Percentiles rank a stretch among this genome's conserved stretches.
Conservation (phyloP, 768 basidiomycete species). For the Russula virescens region DNA sequence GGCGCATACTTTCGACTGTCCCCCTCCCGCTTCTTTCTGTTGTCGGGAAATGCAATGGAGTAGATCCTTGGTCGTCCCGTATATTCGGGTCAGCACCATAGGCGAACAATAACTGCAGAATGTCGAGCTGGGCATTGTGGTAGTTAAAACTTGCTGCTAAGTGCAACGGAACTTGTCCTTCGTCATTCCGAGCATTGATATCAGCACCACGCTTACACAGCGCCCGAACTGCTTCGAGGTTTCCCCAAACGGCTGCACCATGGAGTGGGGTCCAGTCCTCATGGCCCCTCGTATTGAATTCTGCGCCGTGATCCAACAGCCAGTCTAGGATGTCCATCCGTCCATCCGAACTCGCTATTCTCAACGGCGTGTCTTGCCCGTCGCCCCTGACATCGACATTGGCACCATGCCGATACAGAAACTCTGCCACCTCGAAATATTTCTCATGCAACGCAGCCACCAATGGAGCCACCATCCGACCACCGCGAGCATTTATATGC, state of each 20-base stretch:
- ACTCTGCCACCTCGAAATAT: neutral
- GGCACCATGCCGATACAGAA: neutral
- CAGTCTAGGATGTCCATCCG: neutral
- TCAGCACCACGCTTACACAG: neutral
- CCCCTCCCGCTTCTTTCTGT: too few species aligned
- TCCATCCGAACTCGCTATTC: too few species aligned
- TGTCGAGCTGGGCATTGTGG: neutral
- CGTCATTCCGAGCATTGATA: neutral
- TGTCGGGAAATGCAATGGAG: neutral
- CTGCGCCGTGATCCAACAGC: neutral
- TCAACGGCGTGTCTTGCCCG: accelerated
- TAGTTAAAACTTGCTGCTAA: neutral
- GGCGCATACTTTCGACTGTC: too few species aligned
- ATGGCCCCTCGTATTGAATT: neutral
- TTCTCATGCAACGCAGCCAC: neutral
- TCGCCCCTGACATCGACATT: neutral
- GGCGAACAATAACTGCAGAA: neutral
- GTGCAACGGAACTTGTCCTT: neutral
- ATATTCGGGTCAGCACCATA: neutral
- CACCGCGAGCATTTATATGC: neutral
- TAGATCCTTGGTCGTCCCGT: neutral
- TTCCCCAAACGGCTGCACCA: neutral
- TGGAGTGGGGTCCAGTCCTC: neutral
- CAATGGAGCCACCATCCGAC: neutral
- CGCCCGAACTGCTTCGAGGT: neutral